Base-by-base conservation (phyloP, 352 stramenopile genomes). In the Phytophthora sojae region DNA sequence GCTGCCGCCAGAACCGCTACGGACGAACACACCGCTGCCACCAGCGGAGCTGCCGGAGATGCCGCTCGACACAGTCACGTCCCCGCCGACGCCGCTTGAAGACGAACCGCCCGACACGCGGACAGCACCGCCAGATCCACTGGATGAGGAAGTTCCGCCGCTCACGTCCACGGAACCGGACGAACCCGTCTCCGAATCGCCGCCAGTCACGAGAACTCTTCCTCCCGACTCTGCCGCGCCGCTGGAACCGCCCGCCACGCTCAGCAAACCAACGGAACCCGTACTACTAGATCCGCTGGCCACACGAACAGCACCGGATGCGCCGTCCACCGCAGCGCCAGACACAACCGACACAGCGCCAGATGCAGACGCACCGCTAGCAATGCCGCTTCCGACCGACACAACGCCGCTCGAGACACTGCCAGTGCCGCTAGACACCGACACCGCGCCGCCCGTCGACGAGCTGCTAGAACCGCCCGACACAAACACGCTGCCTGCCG, bases 351-450 rank as follows among this genome's bases (percentile, higher is more conserved):
- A 67, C 21, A 64, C 58, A 14, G 54, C 52, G 23, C 58, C 65
- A 64, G 65, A 67, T 2, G 19, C 66, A 45, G 66, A 64, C 14
- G 37, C n/a, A 61, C 15, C 59, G 19, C 32, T 56, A 47, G 21
- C 51, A 51, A 42, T 21, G 42, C 19, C 69, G 44, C 69, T 65
- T 15, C 53, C 57, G 29, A 73, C 53, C 23, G 29, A 72, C 53
- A 73, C 64, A 57, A 37, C 14, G 29, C 60, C 70, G 56, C 70
- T 73, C 29, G 37, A 47, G 32, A 19, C 51, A 47, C 42, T 64
- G 29, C 71, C 67, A 21, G 42, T 35, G 51, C 75, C 75, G 14
- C 61, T 76, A n/a, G 57, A 32, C 37, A 82, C 56, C 54, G 55
- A 60, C 51, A 75, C 67, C 8, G 21, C 30, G 14, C 67, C 60